These are phyloP conservation scores for Coniochaeta sp. DNA, from an alignment of 2,329 filamentous ascomycete species.

Conservation along the genomic window DNA sequence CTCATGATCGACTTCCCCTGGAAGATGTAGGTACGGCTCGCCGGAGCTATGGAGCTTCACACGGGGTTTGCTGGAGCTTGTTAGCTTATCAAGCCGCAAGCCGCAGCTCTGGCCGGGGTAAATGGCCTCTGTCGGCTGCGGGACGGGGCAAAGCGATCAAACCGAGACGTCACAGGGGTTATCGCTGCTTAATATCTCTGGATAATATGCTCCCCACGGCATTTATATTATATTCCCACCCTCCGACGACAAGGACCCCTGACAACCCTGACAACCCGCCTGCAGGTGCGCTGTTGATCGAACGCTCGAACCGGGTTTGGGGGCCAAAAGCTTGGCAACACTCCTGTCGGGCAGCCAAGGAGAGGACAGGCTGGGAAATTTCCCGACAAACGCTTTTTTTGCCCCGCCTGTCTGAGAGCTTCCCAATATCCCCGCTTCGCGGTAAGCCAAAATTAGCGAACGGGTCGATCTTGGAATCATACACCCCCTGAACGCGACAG, in stretches of 20 bases:
- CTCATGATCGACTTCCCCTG: constrained; percentile 1
- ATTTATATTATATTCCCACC: constrained; percentile 9
- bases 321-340: constrained; percentile 5
- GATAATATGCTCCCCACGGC: constrained; percentile 11
- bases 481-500: neutral
- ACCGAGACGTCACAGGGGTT: neutral
- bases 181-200: constrained; percentile 8
- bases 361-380: neutral
- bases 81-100: neutral
- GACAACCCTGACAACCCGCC: neutral
- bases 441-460: neutral
- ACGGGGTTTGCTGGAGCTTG: neutral
- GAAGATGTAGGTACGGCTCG: neutral
- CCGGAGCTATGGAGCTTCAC: constrained; percentile 4
- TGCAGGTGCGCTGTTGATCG: neutral
- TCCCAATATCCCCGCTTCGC: neutral
- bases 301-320: constrained; percentile 12
- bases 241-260: constrained; percentile 2
- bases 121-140: neutral
- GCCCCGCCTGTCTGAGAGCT: neutral
- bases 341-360: neutral
- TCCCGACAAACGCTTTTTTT: neutral
- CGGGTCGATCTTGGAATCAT: neutral
- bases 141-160: neutral
- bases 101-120: neutral